A percentile compares a stretch with the other conserved stretches of the same genome.
These are phyloP conservation scores for Phytophthora sp. DNA, from an alignment of 352 stramenopile species.

Conservation along the genomic window DNA sequence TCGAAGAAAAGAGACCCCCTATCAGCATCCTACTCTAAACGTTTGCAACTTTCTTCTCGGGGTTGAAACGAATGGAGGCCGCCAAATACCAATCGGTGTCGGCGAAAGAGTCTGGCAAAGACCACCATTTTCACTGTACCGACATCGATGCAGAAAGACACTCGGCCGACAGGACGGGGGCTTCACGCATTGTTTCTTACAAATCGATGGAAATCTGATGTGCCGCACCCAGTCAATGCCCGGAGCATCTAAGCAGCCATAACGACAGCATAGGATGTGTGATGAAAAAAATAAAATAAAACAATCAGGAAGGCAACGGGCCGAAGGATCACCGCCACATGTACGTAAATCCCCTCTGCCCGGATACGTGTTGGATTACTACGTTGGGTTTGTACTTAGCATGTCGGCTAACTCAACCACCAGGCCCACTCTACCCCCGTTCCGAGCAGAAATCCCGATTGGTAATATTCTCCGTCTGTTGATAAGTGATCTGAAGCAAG, in stretches of 20 bases:
- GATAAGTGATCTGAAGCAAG: background rate
- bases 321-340: conserved; percentile 4
- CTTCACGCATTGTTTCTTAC: conserved; percentile 30
- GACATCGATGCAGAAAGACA: background rate
- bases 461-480: background rate
- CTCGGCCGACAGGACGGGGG: conserved; percentile 4
- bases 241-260: background rate
- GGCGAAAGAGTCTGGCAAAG: background rate
- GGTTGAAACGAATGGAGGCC: conserved; percentile 9
- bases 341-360: conserved; percentile 6
- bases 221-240: too few species aligned
- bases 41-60: conserved; percentile 12
- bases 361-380: conserved; percentile 8
- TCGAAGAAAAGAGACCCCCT: conserved; percentile 1
- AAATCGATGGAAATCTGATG: conserved; percentile 34
- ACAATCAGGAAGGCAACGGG: conserved; percentile 22
- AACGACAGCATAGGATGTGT: conserved; percentile 27
- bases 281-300: conserved; percentile 34
- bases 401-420: background rate
- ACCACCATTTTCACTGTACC: background rate
- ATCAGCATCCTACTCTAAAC: conserved; percentile 1
- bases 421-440: conserved; percentile 6
- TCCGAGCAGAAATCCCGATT: conserved; percentile 1
- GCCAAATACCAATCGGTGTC: conserved; percentile 1
- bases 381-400: conserved; percentile 4